Evolutionary conservation across 2,329 filamentous ascomycete species (phyloP).

Genomic region (Lojkania enalia): DNA sequence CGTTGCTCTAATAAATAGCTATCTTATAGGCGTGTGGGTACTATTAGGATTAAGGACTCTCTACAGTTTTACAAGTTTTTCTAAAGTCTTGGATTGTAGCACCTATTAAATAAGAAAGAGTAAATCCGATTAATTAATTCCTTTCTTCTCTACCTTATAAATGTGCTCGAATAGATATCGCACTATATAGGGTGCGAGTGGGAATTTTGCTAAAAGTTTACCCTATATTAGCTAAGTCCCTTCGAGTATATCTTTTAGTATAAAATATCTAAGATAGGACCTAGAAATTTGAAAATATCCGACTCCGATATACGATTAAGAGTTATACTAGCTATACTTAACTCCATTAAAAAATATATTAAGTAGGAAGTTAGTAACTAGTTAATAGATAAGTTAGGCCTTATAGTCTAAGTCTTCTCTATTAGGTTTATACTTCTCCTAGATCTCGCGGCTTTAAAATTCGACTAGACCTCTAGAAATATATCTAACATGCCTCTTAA

Average conservation of each 20-base stretch:
- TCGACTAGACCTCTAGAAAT: conserved; percentile 14
- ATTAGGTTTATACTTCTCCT: conserved; percentile 16
- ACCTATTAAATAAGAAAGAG: conserved; percentile 12
- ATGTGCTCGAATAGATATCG: conserved; percentile 17
- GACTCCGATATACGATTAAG: conserved; percentile 5
- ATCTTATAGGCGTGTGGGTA: conserved; percentile 11
- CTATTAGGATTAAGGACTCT: conserved; percentile 12
- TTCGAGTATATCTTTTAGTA: conserved; percentile 15
- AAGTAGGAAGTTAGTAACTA: conserved; percentile 18
- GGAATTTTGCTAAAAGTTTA: conserved; percentile 13
- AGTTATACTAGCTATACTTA: not conserved
- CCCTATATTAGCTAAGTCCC: conserved; percentile 6
- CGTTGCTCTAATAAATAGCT: conserved; percentile 15
- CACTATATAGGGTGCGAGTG: conserved; percentile 13
- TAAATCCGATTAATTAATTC: conserved; percentile 12
- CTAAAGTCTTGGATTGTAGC: conserved; percentile 5
- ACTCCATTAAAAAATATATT: conserved; percentile 10
- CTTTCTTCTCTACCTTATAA: conserved; percentile 12
- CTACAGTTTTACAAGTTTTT: conserved; percentile 10
- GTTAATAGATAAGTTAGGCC: conserved; percentile 22
- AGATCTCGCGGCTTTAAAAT: conserved; percentile 14
- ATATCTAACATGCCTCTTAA: conserved; percentile 11
- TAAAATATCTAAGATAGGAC: conserved; percentile 19
- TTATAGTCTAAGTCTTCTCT: conserved; percentile 16
- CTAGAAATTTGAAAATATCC: conserved; percentile 21